phyloP scores from a whole-genome alignment of 208 protist species.

The Vickermania ingenoplastis region DNA sequence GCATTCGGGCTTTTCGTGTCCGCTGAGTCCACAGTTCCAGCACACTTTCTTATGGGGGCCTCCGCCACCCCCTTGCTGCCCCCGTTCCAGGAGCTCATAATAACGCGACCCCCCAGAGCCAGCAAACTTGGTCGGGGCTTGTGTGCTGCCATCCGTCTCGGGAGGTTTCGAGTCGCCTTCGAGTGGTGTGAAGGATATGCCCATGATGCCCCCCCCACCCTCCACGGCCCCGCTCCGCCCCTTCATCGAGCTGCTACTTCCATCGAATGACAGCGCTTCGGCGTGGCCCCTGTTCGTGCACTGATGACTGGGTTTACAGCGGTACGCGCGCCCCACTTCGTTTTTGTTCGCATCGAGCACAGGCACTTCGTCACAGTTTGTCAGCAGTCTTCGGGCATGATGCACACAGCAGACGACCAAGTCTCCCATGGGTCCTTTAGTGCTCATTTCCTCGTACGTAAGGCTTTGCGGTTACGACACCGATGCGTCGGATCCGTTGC shows the following conservation, averaged over 20 bases:
- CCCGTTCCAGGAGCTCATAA: constrained; percentile 42
- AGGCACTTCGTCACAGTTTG: neutral
- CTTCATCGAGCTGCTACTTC: too few species aligned
- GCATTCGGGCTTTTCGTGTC: constrained; percentile 78
- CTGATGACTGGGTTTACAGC: neutral
- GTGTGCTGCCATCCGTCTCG: too few species aligned
- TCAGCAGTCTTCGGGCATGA: neutral
- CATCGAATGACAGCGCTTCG: neutral
- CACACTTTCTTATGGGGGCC: constrained; percentile 47
- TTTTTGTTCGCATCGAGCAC: neutral
- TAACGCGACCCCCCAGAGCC: constrained; percentile 23
- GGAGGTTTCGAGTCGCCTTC: too few species aligned
- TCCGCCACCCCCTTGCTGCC: constrained; percentile 6
- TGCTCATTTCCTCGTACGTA: too few species aligned
- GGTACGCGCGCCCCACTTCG: neutral
- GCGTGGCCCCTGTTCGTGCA: neutral
- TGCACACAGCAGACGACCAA: neutral
- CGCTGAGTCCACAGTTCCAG: constrained; percentile 70
- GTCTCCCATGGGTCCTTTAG: too few species aligned
- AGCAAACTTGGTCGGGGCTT: too few species aligned
- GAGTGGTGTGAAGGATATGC: neutral
- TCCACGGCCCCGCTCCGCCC: neutral
- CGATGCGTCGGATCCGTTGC: too few species aligned
- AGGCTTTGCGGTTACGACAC: too few species aligned
- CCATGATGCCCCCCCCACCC: neutral